Evolutionary conservation across 2,329 filamentous ascomycete species (phyloP).

Genomic region (Colletotrichum spaethianum): DNA sequence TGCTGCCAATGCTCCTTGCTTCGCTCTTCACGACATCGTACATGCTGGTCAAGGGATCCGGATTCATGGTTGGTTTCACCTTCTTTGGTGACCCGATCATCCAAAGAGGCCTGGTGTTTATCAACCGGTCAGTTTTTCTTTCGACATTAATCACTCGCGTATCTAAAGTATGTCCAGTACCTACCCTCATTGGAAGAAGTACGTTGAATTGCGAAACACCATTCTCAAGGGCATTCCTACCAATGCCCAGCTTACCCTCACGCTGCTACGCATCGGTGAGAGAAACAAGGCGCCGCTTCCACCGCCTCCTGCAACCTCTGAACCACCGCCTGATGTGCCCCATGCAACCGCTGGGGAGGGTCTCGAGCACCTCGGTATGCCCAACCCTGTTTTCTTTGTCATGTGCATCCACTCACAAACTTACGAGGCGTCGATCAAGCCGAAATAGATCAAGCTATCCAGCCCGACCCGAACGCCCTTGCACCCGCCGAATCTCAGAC

Average conservation of each 20-base stretch:
- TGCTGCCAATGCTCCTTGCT: constrained; percentile 66
- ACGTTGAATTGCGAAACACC: constrained; percentile 81
- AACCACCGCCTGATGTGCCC: constrained; percentile 54
- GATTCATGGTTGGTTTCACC: constrained; percentile 77
- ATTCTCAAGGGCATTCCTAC: constrained; percentile 87
- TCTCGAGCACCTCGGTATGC: constrained; percentile 53
- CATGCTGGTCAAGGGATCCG: constrained; percentile 74
- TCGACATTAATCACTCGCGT: constrained; percentile 37
- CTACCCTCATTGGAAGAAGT: constrained; percentile 81
- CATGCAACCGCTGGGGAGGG: constrained; percentile 61
- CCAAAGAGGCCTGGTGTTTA: constrained; percentile 67
- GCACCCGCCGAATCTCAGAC: constrained; percentile 63
- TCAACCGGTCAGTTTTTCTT: constrained; percentile 64
- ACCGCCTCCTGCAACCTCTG: constrained; percentile 60
- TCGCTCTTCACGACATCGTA: constrained; percentile 71
- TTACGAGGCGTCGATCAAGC: constrained; percentile 65
- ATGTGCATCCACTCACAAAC: constrained; percentile 42
- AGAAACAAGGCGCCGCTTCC: constrained; percentile 85
- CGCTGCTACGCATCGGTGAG: constrained; percentile 85
- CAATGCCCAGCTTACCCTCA: constrained; percentile 87
- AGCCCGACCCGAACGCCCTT: constrained; percentile 57
- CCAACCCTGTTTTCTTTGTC: accelerated
- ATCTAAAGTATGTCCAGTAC: constrained; percentile 51
- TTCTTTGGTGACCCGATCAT: constrained; percentile 88
- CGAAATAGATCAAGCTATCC: constrained; percentile 77